Evolutionary conservation across 305 asterid species (phyloP), one percentile per base, ranked within the genome.

Genomic region (Salvia sclarea): DNA sequence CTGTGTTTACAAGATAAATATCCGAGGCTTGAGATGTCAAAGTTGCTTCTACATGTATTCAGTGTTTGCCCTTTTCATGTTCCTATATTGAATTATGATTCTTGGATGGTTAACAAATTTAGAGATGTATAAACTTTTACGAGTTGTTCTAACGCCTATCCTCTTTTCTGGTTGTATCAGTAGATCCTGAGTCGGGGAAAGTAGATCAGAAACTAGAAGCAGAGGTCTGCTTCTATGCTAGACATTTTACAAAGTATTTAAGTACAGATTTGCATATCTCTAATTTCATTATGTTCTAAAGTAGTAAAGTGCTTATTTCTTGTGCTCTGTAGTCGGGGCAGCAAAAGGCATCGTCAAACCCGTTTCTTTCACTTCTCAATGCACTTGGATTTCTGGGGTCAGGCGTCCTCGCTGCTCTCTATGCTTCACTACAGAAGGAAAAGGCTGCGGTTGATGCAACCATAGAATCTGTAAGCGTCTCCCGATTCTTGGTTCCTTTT

Each of bases 391-490:
- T 85, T 67, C 66, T 85, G 71, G 89, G 89, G 22, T 77, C 96
- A 1, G 92, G 88, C 40, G 85, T 85, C 49, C 92, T 93, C 75
- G 91, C 94, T 69, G 89, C 95, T 71, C 86, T 93, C 45, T 93
- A 90, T 78, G 84, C 84, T 67, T 79, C 76, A 37, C 65, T 84
- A 50, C 75, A 53, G 81, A 85, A 87, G 77, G 96, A 93, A 68
- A 93, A 88, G 78, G 85, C 71, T 4, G 41, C 64, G 58, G 76
- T 82, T 7, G 92, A 83, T 76, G 89, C 84, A 65, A 79, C 86
- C 57, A 75, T 88, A 25, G 95, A 88, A 81, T 87, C 91, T 58
- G 98, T 93, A 84, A 84, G 97, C 75, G 24, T 48, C 22, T 64
- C 67, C 73, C 43, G 17, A 10, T 58, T 58, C 5, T 53, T 1